Conservation (phyloP, 2,329 filamentous ascomycete genomes). For the Immersiporthe knoxdaviesiana region DNA sequence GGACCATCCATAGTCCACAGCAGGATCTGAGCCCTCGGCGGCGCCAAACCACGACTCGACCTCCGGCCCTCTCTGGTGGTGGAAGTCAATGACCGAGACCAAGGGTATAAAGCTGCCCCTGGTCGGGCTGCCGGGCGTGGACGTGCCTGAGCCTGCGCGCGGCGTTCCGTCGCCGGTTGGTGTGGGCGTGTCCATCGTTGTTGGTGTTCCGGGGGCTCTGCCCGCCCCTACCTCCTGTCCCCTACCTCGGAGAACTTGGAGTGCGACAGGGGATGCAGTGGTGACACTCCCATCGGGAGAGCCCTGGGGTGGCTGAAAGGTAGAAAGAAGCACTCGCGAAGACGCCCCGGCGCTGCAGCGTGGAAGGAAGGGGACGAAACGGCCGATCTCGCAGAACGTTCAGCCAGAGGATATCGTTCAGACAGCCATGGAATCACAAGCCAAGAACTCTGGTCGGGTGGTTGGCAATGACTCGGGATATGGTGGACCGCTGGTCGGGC, state of each 20-base stretch:
- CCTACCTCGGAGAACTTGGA: neutral
- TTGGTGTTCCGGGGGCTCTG: conserved; percentile 13
- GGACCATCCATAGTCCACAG: conserved; percentile 84
- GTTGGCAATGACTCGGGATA: conserved; percentile 19
- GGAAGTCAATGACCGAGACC: conserved; percentile 81
- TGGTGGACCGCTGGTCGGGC: conserved; percentile 3
- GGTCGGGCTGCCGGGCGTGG: conserved; percentile 28
- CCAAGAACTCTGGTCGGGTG: neutral
- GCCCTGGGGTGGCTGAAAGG: too few species aligned
- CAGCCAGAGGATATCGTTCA: neutral
- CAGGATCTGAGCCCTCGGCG: conserved; percentile 75
- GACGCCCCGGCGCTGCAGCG: neutral
- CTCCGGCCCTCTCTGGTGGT: conserved; percentile 87
- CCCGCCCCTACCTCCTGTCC: conserved; percentile 7
- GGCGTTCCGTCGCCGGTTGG: conserved; percentile 25
- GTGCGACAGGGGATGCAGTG: conserved; percentile 6
- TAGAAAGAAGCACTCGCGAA: neutral
- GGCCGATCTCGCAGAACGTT: neutral
- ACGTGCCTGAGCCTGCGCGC: conserved; percentile 21
- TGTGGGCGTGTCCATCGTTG: conserved; percentile 27
- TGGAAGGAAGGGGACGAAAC: neutral
- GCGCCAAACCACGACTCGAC: conserved; percentile 89
- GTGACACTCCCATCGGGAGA: conserved; percentile 21
- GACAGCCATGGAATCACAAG: conserved; percentile 24
- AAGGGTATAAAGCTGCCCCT: conserved; percentile 62